Conservation (phyloP, 2,329 filamentous ascomycete species). For the Colletotrichum sojae region DNA sequence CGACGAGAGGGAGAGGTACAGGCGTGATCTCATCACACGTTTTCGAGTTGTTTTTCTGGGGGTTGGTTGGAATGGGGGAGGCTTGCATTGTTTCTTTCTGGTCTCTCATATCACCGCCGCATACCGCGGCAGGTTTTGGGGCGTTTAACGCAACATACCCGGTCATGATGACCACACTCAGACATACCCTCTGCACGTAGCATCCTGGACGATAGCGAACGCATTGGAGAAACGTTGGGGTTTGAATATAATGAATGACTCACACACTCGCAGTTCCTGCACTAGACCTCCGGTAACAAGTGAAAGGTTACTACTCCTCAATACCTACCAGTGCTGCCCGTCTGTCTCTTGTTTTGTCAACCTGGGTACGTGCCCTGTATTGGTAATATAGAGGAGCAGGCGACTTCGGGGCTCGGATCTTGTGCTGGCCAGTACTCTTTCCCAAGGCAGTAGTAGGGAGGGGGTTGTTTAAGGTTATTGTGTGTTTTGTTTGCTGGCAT, state of each 20-base stretch:
- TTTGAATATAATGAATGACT: conserved; percentile 1
- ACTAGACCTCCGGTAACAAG: no score
- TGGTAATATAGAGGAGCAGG: not conserved
- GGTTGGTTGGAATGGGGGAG: not conserved
- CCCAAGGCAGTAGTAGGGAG: not conserved
- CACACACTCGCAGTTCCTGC: not conserved
- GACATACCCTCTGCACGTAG: conserved; percentile 1
- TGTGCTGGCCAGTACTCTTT: not conserved
- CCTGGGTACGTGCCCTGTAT: no score
- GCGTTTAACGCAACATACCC: not conserved
- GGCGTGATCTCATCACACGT: conserved; percentile 8
- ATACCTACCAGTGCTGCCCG: no score
- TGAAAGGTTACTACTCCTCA: no score
- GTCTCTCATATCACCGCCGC: not conserved
- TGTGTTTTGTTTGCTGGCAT: conserved; percentile 37
- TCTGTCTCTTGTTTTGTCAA: no score
- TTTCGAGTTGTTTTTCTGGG: not conserved
- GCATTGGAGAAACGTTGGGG: conserved; percentile 11
- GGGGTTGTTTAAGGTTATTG: conserved; percentile 27
- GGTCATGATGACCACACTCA: not conserved
- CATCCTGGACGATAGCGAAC: conserved; percentile 17
- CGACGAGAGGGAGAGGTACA: not conserved
- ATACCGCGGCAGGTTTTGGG: not conserved
- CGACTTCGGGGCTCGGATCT: conserved; percentile 20
- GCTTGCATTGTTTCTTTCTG: not conserved